Conservation (phyloP, 257 asterid genomes). For the Ilex aquifolium region DNA sequence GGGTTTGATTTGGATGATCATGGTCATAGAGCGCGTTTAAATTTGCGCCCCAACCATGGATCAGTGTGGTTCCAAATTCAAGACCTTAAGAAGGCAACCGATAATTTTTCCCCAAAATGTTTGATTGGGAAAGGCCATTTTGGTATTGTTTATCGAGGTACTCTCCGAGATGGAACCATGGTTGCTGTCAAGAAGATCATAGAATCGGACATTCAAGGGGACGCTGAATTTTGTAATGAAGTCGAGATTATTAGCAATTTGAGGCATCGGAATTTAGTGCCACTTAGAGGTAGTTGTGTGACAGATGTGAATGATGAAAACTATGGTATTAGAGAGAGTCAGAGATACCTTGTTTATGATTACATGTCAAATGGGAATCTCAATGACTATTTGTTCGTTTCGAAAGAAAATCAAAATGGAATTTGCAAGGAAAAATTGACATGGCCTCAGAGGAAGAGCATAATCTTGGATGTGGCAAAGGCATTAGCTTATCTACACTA, state of each 20-base stretch:
- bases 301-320: constrained; percentile 5
- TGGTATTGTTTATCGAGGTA: constrained; percentile 53
- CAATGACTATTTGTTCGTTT: constrained; percentile 28
- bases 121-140: constrained; percentile 51
- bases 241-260: constrained; percentile 48
- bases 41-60: constrained; percentile 3
- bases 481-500: constrained; percentile 54
- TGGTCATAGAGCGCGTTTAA: neutral
- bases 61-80: constrained; percentile 22
- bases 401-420: neutral
- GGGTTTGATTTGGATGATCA: neutral
- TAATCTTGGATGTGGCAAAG: constrained; percentile 58
- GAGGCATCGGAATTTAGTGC: constrained; percentile 53
- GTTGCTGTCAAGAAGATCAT: constrained; percentile 45
- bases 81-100: constrained; percentile 50
- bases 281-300: constrained; percentile 46
- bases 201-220: constrained; percentile 35
- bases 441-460: constrained; percentile 53
- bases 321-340: constrained; percentile 7
- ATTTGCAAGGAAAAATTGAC: constrained; percentile 17
- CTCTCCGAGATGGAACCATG: constrained; percentile 35
- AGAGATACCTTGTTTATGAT: constrained; percentile 49
- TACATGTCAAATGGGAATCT: constrained; percentile 56
- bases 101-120: constrained; percentile 35
- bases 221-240: constrained; percentile 37